phyloP scores from a whole-genome alignment of 257 asterid species.

The Jacaranda copaia region DNA sequence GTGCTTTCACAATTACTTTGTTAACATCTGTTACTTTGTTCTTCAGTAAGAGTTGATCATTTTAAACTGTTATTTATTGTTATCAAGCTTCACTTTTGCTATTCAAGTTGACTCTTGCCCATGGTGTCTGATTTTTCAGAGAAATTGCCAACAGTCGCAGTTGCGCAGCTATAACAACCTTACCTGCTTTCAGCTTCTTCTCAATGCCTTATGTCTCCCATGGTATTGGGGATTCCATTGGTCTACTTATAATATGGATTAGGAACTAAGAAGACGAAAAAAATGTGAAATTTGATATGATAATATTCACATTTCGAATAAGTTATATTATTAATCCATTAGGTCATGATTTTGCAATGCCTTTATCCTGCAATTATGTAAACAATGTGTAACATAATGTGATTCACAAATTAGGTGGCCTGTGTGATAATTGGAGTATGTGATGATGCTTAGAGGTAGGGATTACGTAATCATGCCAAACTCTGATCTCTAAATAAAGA shows the following conservation, averaged over 20 bases:
- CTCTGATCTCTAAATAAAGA: neutral
- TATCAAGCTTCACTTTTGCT: neutral
- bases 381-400: neutral
- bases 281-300: neutral
- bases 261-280: neutral
- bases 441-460: neutral
- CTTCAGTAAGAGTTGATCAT: neutral
- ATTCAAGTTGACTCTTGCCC: neutral
- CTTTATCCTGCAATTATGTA: neutral
- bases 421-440: neutral
- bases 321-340: neutral
- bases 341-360: neutral
- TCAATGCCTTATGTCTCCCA: slow-evolving; percentile 5
- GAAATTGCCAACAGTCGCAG: neutral
- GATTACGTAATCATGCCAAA: neutral
- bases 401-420: neutral
- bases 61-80: neutral
- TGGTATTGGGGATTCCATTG: too few species aligned
- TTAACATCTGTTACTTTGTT: neutral
- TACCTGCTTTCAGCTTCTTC: neutral
- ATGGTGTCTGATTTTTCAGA: neutral
- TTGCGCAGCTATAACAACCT: slow-evolving; percentile 11
- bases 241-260: neutral
- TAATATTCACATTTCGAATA: neutral
- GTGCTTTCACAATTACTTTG: neutral